Conservation (phyloP, 495 filamentous ascomycete genomes). For the Oleoguttula mirabilis region DNA sequence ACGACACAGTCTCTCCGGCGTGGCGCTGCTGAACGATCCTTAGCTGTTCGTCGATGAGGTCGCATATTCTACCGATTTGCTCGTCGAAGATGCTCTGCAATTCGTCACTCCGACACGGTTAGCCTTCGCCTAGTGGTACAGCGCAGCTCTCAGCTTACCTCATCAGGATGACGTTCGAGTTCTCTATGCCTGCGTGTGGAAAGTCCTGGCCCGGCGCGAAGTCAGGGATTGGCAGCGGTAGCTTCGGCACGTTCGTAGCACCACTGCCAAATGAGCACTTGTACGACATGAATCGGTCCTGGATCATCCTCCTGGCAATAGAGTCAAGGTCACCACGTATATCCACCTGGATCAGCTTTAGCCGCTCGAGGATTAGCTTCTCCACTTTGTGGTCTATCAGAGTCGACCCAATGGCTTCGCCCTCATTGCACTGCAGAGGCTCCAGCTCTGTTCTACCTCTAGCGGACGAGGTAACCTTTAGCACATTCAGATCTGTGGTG, state of each 20-base stretch:
- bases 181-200: constrained; percentile 1
- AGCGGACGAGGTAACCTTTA: constrained; percentile 11
- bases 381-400: constrained; percentile 4
- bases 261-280: constrained; percentile 7
- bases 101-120: not conserved
- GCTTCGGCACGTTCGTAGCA: constrained; percentile 2
- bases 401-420: constrained; percentile 2
- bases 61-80: constrained; percentile 2
- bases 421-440: constrained; percentile 5
- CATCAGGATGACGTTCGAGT: not conserved
- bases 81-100: constrained; percentile 7
- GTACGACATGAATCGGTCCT: constrained; percentile 5
- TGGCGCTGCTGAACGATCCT: not conserved
- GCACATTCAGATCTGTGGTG: constrained; percentile 33
- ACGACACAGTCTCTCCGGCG: not conserved
- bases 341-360: not conserved
- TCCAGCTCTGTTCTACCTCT: constrained; percentile 1
- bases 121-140: not conserved
- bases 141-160: not conserved
- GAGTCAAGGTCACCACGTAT: not conserved
- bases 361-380: not conserved
- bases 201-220: not conserved
- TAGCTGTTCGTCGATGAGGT: constrained; percentile 4
- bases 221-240: constrained; percentile 2
- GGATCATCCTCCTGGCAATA: constrained; percentile 1